These are phyloP conservation scores for Aspergillus flavus DNA, from an alignment of 2,329 filamentous ascomycete species.

Conservation along the genomic window DNA sequence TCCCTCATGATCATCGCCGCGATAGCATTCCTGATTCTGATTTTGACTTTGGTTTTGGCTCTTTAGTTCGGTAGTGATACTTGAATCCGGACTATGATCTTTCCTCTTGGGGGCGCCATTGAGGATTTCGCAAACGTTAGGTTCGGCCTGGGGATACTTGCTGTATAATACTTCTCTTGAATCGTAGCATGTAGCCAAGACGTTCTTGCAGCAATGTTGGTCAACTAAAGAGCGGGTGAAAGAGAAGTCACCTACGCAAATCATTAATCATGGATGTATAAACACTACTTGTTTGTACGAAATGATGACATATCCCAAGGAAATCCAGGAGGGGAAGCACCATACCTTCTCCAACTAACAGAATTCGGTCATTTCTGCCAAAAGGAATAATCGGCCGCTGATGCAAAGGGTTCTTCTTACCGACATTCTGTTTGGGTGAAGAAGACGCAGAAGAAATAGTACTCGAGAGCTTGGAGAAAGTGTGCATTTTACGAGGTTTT, in stretches of 20 bases:
- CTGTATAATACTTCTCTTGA: conserved; percentile 53
- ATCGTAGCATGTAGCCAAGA: conserved; percentile 51
- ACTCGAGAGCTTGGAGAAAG: conserved; percentile 30
- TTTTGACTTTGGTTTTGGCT: conserved; percentile 18
- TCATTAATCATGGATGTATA: background rate
- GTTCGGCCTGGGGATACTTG: conserved; percentile 74
- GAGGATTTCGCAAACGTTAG: conserved; percentile 49
- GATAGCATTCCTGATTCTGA: background rate
- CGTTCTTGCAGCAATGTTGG: conserved; percentile 43
- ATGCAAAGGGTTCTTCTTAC: conserved; percentile 21
- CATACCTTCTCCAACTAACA: conserved; percentile 50
- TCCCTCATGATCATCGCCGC: background rate
- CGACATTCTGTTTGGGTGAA: background rate
- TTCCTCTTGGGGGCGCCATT: background rate
- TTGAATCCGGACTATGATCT: conserved; percentile 3
- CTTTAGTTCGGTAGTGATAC: conserved; percentile 9
- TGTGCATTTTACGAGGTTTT: conserved; percentile 32
- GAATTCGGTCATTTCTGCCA: conserved; percentile 42
- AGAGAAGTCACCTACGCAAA: conserved; percentile 49
- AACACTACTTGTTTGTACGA: background rate
- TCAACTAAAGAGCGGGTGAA: conserved; percentile 48
- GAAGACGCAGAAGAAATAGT: conserved; percentile 3
- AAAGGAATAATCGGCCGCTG: conserved; percentile 44
- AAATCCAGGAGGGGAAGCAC: background rate
- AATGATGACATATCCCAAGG: background rate